Evolutionary conservation across 768 basidiomycete genomes (phyloP), one percentile per base, ranked within the genome.

Genomic region (Naematelia encephala): DNA sequence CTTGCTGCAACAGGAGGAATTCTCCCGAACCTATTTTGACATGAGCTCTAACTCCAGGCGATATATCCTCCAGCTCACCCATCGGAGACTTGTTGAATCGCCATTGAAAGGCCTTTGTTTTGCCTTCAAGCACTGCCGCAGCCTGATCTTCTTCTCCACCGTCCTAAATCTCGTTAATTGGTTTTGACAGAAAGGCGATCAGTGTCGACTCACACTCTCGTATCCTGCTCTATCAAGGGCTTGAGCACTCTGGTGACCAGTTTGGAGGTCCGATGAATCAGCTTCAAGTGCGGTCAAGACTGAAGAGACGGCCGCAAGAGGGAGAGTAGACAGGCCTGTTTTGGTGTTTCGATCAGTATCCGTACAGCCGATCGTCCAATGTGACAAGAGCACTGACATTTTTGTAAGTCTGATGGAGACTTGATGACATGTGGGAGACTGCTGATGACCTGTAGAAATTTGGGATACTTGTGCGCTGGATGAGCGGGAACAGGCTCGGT

Each of bases 391-490:
- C 11, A 67, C 73, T 48, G 14, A 77, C 75, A 68, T 45, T 69
- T 70, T 55, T 75, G 73, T 22, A 77, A 51, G 57, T 77, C 75
- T 28, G 68, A 54, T 8, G 73, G 68, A 14, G 72, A 59, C 43
- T 73, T 73, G 62, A 77, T 62, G 5, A 66, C 65, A 3, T 56
- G 54, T 4, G 71, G 68, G 19, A 77, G 42, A 13, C 54, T 64
- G n/a, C 58, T 58, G 21, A 64, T 42, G 23, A 68, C 73, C 26
- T 67, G 67, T 5, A 70, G 56, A 51, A 78, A 71, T 34, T 71
- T 70, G 11, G 77, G 77, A 64, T 73, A 78, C 29, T 75, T 77
- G 54, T 72, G 70, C 26, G 53, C 58, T 5, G 77, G 77, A 59
- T 78, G 76, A 12, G 76, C 59, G 4, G 67, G 47, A 46, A 77